A percentile compares a stretch with the other conserved stretches of the same genome.
Conservation (phyloP, 805 yeast species). For the Middelhovenomyces tepae region DNA sequence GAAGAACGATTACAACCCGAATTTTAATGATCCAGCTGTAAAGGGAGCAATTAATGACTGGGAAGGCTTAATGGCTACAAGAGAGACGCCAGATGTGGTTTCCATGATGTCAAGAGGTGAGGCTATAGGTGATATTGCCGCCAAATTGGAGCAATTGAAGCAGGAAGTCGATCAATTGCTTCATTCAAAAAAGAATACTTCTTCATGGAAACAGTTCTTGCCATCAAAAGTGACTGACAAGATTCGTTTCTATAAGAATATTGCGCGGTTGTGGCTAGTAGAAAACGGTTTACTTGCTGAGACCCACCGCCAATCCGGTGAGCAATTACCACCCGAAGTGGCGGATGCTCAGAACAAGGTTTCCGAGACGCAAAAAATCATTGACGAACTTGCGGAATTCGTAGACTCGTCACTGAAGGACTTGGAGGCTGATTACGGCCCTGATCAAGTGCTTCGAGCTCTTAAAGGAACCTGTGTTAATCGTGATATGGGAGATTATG, state of each 20-base stretch:
- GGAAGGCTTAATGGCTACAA: conserved; percentile 23
- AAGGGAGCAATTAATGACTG: conserved; percentile 52
- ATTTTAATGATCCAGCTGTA: conserved; percentile 81
- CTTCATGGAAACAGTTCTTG: too few species aligned
- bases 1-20: conserved; percentile 59
- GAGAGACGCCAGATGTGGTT: conserved; percentile 2
- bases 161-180: conserved; percentile 6
- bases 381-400: conserved; percentile 13
- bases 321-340: conserved; percentile 11
- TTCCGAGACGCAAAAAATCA: conserved; percentile 11
- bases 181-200: too few species aligned
- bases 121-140: conserved; percentile 1
- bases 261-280: conserved; percentile 12
- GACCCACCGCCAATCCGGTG: too few species aligned
- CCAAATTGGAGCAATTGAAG: conserved; percentile 7
- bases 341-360: conserved; percentile 13
- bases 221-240: background rate
- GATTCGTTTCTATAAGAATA: background rate
- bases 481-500: conserved; percentile 57
- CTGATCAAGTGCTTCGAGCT: conserved; percentile 55
- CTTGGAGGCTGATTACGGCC: conserved; percentile 39
- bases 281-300: conserved; percentile 12
- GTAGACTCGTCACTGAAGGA: conserved; percentile 15
- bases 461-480: conserved; percentile 40
- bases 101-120: background rate